phyloP scores from a whole-genome alignment of 1,139 yeast species.

The Sugiyamaella japonica region DNA sequence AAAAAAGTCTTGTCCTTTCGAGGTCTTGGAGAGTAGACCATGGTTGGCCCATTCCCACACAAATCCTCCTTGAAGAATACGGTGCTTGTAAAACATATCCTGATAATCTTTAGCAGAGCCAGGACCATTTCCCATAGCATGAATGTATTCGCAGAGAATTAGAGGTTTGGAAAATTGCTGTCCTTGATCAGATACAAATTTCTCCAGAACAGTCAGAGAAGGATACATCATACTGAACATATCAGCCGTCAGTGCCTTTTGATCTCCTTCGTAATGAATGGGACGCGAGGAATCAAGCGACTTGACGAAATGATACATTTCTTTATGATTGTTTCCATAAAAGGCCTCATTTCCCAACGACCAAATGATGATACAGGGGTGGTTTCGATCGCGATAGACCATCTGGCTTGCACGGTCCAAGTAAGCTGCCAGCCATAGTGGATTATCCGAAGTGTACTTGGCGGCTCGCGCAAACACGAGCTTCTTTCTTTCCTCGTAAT shows the following conservation, averaged over 20 bases:
- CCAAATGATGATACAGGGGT: constrained; percentile 42
- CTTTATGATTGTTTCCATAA: constrained; percentile 38
- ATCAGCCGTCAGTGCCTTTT: constrained; percentile 36
- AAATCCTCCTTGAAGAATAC: constrained; percentile 42
- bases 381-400: constrained; percentile 40
- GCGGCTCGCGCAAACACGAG: constrained; percentile 21
- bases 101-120: constrained; percentile 40
- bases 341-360: constrained; percentile 44
- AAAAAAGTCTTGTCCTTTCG: constrained; percentile 24
- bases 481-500: constrained; percentile 20
- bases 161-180: constrained; percentile 36
- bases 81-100: constrained; percentile 37
- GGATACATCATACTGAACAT: constrained; percentile 42
- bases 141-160: constrained; percentile 43
- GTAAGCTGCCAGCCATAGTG: constrained; percentile 39
- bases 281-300: constrained; percentile 37
- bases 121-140: constrained; percentile 46
- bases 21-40: constrained; percentile 31
- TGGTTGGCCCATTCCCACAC: constrained; percentile 46
- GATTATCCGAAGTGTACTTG: constrained; percentile 36
- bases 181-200: constrained; percentile 29
- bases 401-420: constrained; percentile 40
- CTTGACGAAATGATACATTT: constrained; percentile 36
- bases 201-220: constrained; percentile 23
- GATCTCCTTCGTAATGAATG: constrained; percentile 39